Evolutionary conservation across 257 asterid species (phyloP), one percentile per base, ranked within the genome.

Genomic region (Solanum chaucha): DNA sequence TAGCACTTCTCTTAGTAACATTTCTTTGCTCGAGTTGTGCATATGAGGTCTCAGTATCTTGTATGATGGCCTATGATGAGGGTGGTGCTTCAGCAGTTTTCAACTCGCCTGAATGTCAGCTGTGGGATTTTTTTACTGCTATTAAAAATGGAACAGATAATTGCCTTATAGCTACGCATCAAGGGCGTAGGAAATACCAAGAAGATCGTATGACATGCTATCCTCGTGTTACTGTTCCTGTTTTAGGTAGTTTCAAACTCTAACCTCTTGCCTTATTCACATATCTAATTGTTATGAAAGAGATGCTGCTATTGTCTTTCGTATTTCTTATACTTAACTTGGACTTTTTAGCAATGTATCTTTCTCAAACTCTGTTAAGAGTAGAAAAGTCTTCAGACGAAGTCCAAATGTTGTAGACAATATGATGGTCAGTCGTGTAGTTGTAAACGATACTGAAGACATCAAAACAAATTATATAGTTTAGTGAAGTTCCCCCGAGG

Each of bases 141-240:
- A 88, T 90, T 11, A 78, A 81, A 20, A 90, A 92, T 85, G 84
- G 89, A 8, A 85, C 89, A 0, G 88, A 80, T 82, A 91, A 89
- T 68, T 93, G 98, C 89, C 89, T 55, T n/a, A 89, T 92, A 58
- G 92, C 98, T n/a, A 95, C 90, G 4, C 90, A 90, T 87, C 94
- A 94, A 86, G 99, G 99, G 13, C 92, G 68, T 68, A 88, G 98
- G 88, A 86, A 89, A 30, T 93, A 96, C 89, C 99, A 94, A 88
- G 99, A 96, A 90, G 99, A 96, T 82, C 94, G 95, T n/a, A 85
- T 92, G 41, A 80, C 86, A 3, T 95, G 97, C 91, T 87, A 95
- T 92, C 93, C 91, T 74, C 89, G 82, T 40, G 85, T 96, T 86
- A 89, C 86, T 85, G 83, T 95, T 74, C 93, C 95, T n/a, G 71